Conservation (phyloP, 2,329 filamentous ascomycete genomes). For the Nothopassalora personata region DNA sequence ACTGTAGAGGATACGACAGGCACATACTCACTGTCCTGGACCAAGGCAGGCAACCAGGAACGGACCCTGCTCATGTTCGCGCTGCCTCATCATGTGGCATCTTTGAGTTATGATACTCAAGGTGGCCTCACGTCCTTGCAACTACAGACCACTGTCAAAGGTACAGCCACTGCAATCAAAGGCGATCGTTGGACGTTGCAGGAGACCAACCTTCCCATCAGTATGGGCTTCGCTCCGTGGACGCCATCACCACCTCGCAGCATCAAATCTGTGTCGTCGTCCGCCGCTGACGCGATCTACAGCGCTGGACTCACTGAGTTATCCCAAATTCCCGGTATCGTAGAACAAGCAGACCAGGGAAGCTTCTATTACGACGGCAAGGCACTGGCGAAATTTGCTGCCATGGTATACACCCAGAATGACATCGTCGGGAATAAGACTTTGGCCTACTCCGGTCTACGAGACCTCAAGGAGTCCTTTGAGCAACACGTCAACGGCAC, state of each 20-base stretch:
- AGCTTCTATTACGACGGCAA: conserved; percentile 93
- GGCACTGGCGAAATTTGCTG: conserved; percentile 40
- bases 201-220: conserved; percentile 65
- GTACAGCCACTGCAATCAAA: conserved; percentile 65
- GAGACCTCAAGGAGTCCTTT: conserved; percentile 45
- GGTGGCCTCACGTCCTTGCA: conserved; percentile 48
- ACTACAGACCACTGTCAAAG: conserved; percentile 80
- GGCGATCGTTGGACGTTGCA: conserved; percentile 72
- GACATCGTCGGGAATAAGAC: conserved; percentile 54
- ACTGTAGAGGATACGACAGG: conserved; percentile 55
- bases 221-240: conserved; percentile 78
- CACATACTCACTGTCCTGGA: conserved; percentile 67
- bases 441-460: conserved; percentile 46
- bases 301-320: conserved; percentile 65
- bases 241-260: conserved; percentile 43
- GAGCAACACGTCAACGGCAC: conserved; percentile 43
- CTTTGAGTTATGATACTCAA: conserved; percentile 59
- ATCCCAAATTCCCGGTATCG: conserved; percentile 59
- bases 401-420: conserved; percentile 44
- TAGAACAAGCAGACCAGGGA: conserved; percentile 65
- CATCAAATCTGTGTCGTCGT: conserved; percentile 36
- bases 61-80: conserved; percentile 74
- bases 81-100: conserved; percentile 76
- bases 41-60: conserved; percentile 59
- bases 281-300: conserved; percentile 46